phyloP scores from a whole-genome alignment of 2,329 filamentous ascomycete species.

The Alternaria alternata region DNA sequence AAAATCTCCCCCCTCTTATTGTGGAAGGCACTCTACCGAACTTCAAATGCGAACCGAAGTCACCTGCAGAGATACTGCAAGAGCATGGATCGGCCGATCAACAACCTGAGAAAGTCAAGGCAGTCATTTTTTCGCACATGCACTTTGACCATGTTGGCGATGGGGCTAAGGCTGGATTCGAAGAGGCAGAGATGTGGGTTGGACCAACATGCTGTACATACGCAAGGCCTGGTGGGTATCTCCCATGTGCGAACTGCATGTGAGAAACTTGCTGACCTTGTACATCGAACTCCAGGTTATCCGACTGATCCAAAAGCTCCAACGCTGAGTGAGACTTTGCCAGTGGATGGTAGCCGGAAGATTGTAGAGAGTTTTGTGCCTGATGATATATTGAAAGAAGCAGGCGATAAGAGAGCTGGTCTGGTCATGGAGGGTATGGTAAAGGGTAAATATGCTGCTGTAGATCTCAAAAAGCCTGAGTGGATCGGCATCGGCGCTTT shows the following conservation, averaged over 20 bases:
- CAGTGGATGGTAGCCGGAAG: conserved; percentile 54
- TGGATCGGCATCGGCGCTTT: conserved; percentile 54
- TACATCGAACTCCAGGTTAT: conserved; percentile 18
- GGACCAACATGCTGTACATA: conserved; percentile 47
- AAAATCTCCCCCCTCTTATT: conserved; percentile 51
- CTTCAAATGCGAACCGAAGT: conserved; percentile 47
- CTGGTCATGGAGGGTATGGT: conserved; percentile 32
- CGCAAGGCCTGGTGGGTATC: conserved; percentile 30
- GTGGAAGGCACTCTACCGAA: conserved; percentile 52
- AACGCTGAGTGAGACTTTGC: conserved; percentile 54
- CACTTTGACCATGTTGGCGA: conserved; percentile 55
- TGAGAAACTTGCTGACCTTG: neutral
- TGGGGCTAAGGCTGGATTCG: conserved; percentile 48
- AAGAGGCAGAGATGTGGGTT: conserved; percentile 50
- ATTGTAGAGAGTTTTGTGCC: conserved; percentile 45
- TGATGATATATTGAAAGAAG: conserved; percentile 38
- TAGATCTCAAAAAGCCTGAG: conserved; percentile 36
- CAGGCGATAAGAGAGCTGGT: conserved; percentile 35
- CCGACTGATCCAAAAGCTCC: conserved; percentile 32
- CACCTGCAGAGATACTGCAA: conserved; percentile 39
- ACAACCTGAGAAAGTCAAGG: conserved; percentile 51
- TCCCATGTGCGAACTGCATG: neutral
- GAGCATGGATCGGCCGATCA: conserved; percentile 37
- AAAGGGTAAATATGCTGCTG: conserved; percentile 39
- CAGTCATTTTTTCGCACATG: conserved; percentile 51